Base-by-base conservation (phyloP, 2,329 filamentous ascomycete species). In the Bipolaris gigantea region DNA sequence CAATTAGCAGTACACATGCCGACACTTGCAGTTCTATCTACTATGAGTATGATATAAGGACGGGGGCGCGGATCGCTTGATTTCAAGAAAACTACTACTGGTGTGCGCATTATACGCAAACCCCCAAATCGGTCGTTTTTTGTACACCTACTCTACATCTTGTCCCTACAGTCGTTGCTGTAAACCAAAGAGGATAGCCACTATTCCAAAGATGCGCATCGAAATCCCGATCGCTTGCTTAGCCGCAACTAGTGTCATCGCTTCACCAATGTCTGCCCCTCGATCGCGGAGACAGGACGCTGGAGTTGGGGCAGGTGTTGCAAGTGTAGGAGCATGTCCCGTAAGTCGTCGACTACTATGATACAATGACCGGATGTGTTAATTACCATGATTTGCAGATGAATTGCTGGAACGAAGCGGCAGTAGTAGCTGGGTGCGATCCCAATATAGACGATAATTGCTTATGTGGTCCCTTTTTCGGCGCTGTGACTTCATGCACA, bases 391-490 rank as follows among this genome's bases (percentile, higher is more conserved):
- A 5, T n/a, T 9, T 10, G 27, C 40, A 73, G 71, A 57, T 56
- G 48, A 61, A 69, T 30, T 73, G 71, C 53, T 73, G 70, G 70
- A 71, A 73, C 36, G 64, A 71, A 53, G 63, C 63, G 4, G 70
- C 64, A 18, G 63, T 48, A 27, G 43, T 56, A 33, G 67, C 65
- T 25, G 52, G 48, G 3, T 73, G 71, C 49, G 68, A 73, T 43
- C 71, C 71, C 4, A 69, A 71, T 21, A 40, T 21, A 16, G 64
- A 67, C 53, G 68, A 73, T 16, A 56, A 56, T 8, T 73, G 71
- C 41, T 44, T 73, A 21, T 73, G 71, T 44, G 71, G 69, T 7
- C 50, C 57, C 4, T 73, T 73, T 55, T 70, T 73, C 43, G 65
- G 73, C 40, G 57, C 56, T 8, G 69, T 73, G 21, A 70, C 69